A percentile compares a stretch with the other conserved stretches of the same genome.
phyloP scores from a whole-genome alignment of 176 grass and related monocot genomes.

The Cenchrus americanus region DNA sequence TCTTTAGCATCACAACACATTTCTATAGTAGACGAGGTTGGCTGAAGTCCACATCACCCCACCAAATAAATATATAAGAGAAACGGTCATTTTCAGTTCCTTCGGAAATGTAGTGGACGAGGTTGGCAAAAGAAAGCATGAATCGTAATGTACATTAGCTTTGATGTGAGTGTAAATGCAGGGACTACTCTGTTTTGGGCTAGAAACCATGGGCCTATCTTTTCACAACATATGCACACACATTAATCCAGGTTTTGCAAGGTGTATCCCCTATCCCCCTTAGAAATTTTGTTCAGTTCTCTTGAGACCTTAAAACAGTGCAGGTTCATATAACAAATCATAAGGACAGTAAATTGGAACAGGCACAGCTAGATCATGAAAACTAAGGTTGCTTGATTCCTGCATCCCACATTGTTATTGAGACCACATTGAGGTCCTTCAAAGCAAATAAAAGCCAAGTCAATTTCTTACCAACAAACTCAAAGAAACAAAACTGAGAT shows the following conservation, averaged over 20 bases:
- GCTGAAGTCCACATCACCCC: background rate
- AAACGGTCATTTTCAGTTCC: background rate
- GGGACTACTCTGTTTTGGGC: background rate
- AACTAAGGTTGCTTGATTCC: background rate
- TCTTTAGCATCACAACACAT: background rate
- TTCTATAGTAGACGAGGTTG: background rate
- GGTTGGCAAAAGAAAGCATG: background rate
- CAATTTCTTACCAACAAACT: background rate
- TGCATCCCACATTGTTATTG: background rate
- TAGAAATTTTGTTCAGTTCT: background rate
- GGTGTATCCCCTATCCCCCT: background rate
- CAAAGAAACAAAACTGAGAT: background rate
- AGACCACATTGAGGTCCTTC: background rate
- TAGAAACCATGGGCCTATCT: background rate
- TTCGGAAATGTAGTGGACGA: background rate
- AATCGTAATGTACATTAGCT: background rate
- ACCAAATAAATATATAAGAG: background rate
- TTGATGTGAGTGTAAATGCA: background rate
- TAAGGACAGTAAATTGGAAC: background rate
- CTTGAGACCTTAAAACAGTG: background rate
- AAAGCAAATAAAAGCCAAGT: background rate
- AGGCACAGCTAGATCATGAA: background rate
- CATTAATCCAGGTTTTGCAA: background rate
- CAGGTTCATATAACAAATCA: background rate
- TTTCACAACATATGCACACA: background rate